A percentile compares a stretch with the other conserved stretches of the same genome.
phyloP scores from a whole-genome alignment of 2,329 filamentous ascomycete species.

The Emericellopsis cladophorae region DNA sequence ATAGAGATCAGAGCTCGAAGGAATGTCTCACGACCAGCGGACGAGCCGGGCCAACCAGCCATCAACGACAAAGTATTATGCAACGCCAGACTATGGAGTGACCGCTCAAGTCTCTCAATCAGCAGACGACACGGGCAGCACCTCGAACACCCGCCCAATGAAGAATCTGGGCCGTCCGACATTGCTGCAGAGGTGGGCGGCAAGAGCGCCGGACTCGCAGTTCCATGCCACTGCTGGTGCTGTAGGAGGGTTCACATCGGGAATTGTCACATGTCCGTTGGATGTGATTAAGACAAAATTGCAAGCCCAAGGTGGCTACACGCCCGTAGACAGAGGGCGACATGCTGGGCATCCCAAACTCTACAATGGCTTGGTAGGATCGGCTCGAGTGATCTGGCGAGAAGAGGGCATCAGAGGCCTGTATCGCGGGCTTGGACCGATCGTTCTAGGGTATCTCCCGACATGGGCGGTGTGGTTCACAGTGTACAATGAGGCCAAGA shows the following conservation, averaged over 20 bases:
- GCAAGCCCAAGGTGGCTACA: constrained; percentile 84
- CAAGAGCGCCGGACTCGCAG: constrained; percentile 42
- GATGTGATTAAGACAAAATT: constrained; percentile 99
- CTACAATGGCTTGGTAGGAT: constrained; percentile 81
- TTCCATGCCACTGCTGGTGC: constrained; percentile 83
- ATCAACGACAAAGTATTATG: constrained; percentile 19
- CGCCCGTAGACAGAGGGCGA: constrained; percentile 32
- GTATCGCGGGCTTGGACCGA: constrained; percentile 87
- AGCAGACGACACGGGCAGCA: constrained; percentile 2
- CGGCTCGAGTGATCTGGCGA: constrained; percentile 70
- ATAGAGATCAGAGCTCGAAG: constrained; percentile 7
- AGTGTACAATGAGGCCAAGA: constrained; percentile 84
- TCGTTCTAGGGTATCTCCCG: constrained; percentile 88
- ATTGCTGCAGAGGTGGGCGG: constrained; percentile 41
- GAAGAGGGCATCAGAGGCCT: constrained; percentile 83
- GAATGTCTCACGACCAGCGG: constrained; percentile 39
- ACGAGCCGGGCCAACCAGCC: constrained; percentile 19
- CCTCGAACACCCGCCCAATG: constrained; percentile 12
- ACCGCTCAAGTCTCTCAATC: constrained; percentile 15
- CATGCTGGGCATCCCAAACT: constrained; percentile 42
- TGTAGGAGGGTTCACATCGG: constrained; percentile 81
- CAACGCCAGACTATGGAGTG: constrained; percentile 19
- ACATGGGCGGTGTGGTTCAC: constrained; percentile 99
- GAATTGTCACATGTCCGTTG: constrained; percentile 88
- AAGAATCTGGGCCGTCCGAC: constrained; percentile 20